Base-by-base conservation (phyloP, 192 early-diverging fungal species). In the Entomortierella lignicola region DNA sequence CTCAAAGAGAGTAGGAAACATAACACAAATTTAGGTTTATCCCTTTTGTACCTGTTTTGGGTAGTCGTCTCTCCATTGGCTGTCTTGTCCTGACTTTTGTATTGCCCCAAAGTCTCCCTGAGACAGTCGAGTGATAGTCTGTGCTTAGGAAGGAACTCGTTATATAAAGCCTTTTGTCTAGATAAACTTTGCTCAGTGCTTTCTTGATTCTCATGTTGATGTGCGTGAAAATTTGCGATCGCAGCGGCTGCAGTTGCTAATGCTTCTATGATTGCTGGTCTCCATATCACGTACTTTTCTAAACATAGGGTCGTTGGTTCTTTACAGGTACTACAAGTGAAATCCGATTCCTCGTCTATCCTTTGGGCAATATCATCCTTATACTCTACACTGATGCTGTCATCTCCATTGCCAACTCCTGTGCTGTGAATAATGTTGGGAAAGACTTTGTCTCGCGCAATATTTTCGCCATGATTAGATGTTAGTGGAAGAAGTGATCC, bases 191-290 rank as follows among this genome's bases (percentile, higher is more conserved):
- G 26, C 2, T 60, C 44, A 7, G 15, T 30, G 34, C 23, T 8
- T 17, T 54, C 26, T 7, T 21, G 8, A 34, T 2, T 30, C 7
- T 30, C 4, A 0, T n/a, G 32, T 41, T 66, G 63, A 0, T 17
- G 8, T 7, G 42, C 25, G 26, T 37, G 39, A 27, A 71, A 67
- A 18, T 23, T 66, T 12, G 72, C 72, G 31, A 77, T 77, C 11
- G 60, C 65, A 20, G 72, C 75, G 11, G 75, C 75, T 0, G 75
- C 75, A 21, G 75, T 79, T 2, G 75, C 66, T 29, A 79, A 17
- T 18, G 75, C 75, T 25, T 64, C 61, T 2, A 79, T 43, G 34
- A 79, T 66, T 2, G 57, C 37, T 4, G 61, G 67, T 37, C 63
- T 41, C 75, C 66, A 79, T 11, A 55, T 34, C 55, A 41, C 75